Conservation (phyloP, 345 rosid species). For the Gossypium australe region DNA sequence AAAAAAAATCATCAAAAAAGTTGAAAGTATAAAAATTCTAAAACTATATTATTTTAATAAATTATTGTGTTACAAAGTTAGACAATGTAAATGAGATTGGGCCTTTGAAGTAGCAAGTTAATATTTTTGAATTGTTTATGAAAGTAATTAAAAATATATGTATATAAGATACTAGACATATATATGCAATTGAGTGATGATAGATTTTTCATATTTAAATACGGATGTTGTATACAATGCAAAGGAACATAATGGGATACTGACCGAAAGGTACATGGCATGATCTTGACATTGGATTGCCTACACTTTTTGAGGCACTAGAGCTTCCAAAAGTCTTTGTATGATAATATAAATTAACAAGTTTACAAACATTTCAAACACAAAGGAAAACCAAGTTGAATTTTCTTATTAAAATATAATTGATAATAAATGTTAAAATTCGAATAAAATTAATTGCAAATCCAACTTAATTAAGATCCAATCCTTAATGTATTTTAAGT, state of each 20-base stretch:
- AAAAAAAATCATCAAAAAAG: neutral
- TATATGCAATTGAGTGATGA: neutral
- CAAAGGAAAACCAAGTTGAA: neutral
- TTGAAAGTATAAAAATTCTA: too few species aligned
- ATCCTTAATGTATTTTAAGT: too few species aligned
- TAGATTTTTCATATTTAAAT: conserved; percentile 21
- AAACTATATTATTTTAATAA: neutral
- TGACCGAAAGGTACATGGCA: conserved; percentile 33
- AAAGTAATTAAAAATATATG: neutral
- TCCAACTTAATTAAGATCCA: too few species aligned
- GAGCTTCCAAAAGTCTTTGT: conserved; percentile 6
- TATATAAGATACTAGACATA: neutral
- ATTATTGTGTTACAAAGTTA: neutral
- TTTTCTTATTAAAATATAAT: too few species aligned
- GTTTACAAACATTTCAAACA: neutral
- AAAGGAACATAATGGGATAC: conserved; percentile 21
- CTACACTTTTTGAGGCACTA: conserved; percentile 47
- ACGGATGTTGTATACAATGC: conserved; percentile 17
- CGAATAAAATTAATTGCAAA: too few species aligned
- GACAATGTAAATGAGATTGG: too few species aligned
- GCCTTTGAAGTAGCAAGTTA: neutral
- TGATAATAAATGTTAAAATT: too few species aligned
- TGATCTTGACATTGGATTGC: conserved; percentile 32
- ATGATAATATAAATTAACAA: conserved; percentile 6
- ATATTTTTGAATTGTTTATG: neutral